Evolutionary conservation across 306 rosid species (phyloP), one percentile per base, ranked within the genome.

Genomic region (Lagenaria siceraria): DNA sequence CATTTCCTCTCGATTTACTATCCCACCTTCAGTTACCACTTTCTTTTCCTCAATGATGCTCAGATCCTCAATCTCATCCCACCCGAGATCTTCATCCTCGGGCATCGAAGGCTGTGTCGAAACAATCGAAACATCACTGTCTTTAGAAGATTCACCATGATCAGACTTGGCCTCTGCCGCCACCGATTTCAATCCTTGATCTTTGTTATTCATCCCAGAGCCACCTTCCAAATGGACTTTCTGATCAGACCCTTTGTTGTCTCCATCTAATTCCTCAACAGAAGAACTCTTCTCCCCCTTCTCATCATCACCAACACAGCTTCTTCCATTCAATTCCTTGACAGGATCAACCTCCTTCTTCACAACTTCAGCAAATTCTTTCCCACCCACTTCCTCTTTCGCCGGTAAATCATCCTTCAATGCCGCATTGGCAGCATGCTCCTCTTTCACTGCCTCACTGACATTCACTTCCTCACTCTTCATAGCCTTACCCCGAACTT

Each of bases 41-140:
- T 89, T 88, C 87, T 88, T 91, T 12, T 86, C 92, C 80, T 89
- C 92, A 79, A 91, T 82, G 81, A 86, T 64, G 80, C 90, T 88
- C 77, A 91, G 88, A 93, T 91, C 98, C 87, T 89, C 96, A 74
- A 91, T 93, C 81, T 93, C 98, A 80, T 93, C 97, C 97, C 98
- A 93, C 14, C 85, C 97, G 78, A 93, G 90, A 78, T 91, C 98
- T 80, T 90, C 96, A 38, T 87, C 91, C 80, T 89, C 89, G 0
- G 86, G 77, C 48, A 68, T 66, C 8, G 86, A 66, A 5, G 82
- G 81, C 84, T 46, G 82, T 25, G 58, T 79, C 19, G 86, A 84
- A 79, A 75, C 88, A 75, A 79, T 78, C 0, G 85, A 81, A 38
- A 75, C 82, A 62, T 87, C 85, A 8, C 81, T 77, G 73, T 48